Conservation (phyloP, 768 basidiomycete genomes). For the Tulasnella sp. region DNA sequence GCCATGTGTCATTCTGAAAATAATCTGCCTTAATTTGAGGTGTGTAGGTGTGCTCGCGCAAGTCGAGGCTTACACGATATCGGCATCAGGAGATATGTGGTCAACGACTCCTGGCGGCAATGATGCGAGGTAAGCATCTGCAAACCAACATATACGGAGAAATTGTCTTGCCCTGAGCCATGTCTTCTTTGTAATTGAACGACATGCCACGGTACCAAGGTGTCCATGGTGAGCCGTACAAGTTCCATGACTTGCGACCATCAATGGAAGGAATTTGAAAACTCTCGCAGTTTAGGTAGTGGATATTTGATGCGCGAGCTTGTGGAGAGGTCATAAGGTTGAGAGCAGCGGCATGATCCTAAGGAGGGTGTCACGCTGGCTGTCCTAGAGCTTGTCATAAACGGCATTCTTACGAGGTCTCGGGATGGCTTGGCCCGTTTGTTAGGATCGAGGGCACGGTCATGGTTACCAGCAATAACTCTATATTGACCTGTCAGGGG, state of each 20-base stretch:
- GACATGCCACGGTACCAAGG: constrained; percentile 15
- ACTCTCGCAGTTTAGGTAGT: constrained; percentile 19
- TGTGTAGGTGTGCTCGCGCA: neutral
- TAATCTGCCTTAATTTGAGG: neutral
- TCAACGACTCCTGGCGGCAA: constrained; percentile 9
- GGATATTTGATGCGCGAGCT: constrained; percentile 6
- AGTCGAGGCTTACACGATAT: constrained; percentile 7
- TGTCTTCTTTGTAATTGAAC: constrained; percentile 13
- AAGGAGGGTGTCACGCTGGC: neutral
- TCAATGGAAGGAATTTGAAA: constrained; percentile 14
- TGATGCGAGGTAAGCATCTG: neutral
- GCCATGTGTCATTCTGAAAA: constrained; percentile 13
- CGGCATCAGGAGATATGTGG: neutral
- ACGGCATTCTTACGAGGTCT: neutral
- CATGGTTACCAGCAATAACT: constrained; percentile 24
- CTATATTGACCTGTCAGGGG: neutral
- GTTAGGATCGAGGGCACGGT: constrained; percentile 8
- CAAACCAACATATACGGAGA: neutral
- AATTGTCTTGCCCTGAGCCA: neutral
- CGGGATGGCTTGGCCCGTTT: neutral
- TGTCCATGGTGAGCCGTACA: constrained; percentile 21
- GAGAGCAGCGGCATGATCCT: constrained; percentile 9
- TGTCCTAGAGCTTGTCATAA: neutral
- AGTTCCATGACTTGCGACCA: constrained; percentile 18
- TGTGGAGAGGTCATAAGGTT: neutral